Conservation (phyloP, 805 yeast genomes). For the Candida nitratophila region DNA sequence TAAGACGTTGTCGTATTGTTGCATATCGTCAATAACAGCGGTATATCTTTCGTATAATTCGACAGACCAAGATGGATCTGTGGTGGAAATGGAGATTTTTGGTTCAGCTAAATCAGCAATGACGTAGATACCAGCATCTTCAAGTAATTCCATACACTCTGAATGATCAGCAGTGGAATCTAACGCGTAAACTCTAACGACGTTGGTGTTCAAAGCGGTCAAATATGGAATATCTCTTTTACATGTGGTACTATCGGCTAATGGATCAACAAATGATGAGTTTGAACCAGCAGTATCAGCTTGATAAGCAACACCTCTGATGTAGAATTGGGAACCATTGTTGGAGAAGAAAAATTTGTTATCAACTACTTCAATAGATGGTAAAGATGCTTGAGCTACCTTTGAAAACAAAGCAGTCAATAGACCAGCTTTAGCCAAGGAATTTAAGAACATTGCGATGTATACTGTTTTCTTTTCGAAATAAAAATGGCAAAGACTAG, state of each 20-base stretch:
- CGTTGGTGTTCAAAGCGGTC: slow-evolving; percentile 55
- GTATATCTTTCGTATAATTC: slow-evolving; percentile 63
- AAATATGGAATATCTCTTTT: slow-evolving; percentile 70
- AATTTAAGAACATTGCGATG: slow-evolving; percentile 27
- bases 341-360: slow-evolving; percentile 71
- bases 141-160: slow-evolving; percentile 58
- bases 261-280: slow-evolving; percentile 55
- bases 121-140: slow-evolving; percentile 73
- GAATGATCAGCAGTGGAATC: slow-evolving; percentile 58
- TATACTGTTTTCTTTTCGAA: not conserved
- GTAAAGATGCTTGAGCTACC: slow-evolving; percentile 37
- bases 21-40: slow-evolving; percentile 60
- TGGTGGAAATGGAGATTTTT: slow-evolving; percentile 52
- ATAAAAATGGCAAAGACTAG: not conserved
- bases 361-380: slow-evolving; percentile 66
- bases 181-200: slow-evolving; percentile 70
- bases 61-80: slow-evolving; percentile 55
- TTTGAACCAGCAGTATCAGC: slow-evolving; percentile 49
- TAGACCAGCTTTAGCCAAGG: slow-evolving; percentile 23
- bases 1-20: slow-evolving; percentile 61
- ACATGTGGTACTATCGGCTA: slow-evolving; percentile 57
- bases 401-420: slow-evolving; percentile 13
- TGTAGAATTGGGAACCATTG: slow-evolving; percentile 73
- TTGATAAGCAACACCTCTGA: slow-evolving; percentile 78
- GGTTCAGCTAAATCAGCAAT: slow-evolving; percentile 78